Evolutionary conservation across 805 yeast genomes (phyloP).

Genomic region (Brettanomyces custersianus): DNA sequence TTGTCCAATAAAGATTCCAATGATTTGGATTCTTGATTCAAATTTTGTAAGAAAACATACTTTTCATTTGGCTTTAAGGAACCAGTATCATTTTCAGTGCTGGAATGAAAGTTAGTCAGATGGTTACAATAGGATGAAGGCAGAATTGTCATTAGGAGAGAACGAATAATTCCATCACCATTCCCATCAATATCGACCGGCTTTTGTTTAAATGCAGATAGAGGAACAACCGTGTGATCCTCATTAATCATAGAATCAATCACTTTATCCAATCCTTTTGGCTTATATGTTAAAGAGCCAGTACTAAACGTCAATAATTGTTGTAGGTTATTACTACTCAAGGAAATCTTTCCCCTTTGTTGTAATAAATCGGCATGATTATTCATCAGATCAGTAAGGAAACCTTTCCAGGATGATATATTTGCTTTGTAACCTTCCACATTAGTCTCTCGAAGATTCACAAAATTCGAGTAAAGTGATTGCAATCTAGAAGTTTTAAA

Average conservation of each 20-base stretch:
- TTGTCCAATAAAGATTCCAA: constrained; percentile 5
- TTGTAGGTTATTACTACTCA: constrained; percentile 13
- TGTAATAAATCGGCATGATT: constrained; percentile 17
- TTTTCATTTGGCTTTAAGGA: constrained; percentile 11
- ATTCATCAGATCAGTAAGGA: constrained; percentile 22
- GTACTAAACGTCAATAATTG: constrained; percentile 8
- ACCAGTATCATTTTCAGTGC: constrained; percentile 5
- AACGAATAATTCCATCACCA: constrained; percentile 6
- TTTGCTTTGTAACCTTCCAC: constrained; percentile 44
- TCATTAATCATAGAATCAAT: constrained; percentile 15
- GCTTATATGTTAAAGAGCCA: constrained; percentile 8
- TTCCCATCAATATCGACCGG: constrained; percentile 4
- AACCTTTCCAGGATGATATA: constrained; percentile 34
- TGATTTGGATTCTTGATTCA: constrained; percentile 7
- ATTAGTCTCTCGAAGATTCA: constrained; percentile 32
- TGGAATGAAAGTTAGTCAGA: constrained; percentile 8
- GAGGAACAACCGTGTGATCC: constrained; percentile 16
- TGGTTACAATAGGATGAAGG: constrained; percentile 3
- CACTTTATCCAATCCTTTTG: constrained; percentile 19
- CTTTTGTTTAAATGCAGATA: constrained; percentile 9
- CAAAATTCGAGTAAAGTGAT: constrained; percentile 42
- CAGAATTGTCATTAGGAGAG: constrained; percentile 4
- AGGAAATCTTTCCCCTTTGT: constrained; percentile 17
- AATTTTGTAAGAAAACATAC: constrained; percentile 11
- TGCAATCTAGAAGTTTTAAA: constrained; percentile 31